phyloP scores from a whole-genome alignment of 805 yeast genomes.

The Schwanniomyces polymorphus region DNA sequence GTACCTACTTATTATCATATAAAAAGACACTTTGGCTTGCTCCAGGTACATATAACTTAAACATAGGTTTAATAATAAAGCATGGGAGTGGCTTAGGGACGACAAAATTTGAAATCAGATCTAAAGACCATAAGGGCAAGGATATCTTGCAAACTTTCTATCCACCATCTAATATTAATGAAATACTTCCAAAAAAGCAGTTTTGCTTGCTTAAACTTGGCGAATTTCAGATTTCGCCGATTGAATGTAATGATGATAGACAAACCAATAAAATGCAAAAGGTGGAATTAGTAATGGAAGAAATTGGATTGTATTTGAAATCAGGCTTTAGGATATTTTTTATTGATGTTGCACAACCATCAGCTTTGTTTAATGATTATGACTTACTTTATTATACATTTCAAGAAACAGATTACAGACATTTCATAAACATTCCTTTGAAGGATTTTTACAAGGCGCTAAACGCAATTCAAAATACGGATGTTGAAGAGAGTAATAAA shows the following conservation, averaged over 20 bases:
- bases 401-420: constrained; percentile 39
- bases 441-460: constrained; percentile 49
- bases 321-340: constrained; percentile 49
- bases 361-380: constrained; percentile 39
- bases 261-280: constrained; percentile 11
- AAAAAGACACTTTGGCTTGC: constrained; percentile 45
- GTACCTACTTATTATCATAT: constrained; percentile 50
- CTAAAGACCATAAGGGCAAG: constrained; percentile 24
- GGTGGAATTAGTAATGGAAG: constrained; percentile 52
- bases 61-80: constrained; percentile 53
- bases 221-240: constrained; percentile 36
- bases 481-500: neutral
- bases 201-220: constrained; percentile 54
- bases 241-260: constrained; percentile 4
- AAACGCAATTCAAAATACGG: constrained; percentile 33
- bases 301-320: constrained; percentile 54
- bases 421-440: constrained; percentile 45
- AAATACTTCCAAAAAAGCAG: constrained; percentile 53
- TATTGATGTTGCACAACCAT: constrained; percentile 44
- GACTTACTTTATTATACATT: constrained; percentile 43
- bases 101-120: constrained; percentile 49
- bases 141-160: constrained; percentile 40
- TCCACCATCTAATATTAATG: constrained; percentile 59
- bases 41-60: constrained; percentile 50
- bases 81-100: constrained; percentile 60